A percentile compares a stretch with the other conserved stretches of the same genome.
Evolutionary conservation across 352 stramenopile species (phyloP).

Genomic region (Phytophthora litchii): DNA sequence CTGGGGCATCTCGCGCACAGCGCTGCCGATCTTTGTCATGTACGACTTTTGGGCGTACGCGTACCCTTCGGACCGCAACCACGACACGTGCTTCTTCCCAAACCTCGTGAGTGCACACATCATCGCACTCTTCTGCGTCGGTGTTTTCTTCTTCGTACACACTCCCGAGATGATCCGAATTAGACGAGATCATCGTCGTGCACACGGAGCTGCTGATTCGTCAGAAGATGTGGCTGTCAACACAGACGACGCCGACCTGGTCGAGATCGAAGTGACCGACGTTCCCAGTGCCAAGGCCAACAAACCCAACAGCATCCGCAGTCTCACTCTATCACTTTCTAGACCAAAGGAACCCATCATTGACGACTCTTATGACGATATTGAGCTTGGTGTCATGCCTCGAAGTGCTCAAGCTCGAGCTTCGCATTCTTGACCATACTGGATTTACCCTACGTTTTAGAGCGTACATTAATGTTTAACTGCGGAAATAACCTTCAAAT

Average conservation of each 20-base stretch:
- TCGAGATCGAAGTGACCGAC: conserved; percentile 33
- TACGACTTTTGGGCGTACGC: conserved; percentile 76
- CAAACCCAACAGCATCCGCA: conserved; percentile 37
- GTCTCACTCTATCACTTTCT: conserved; percentile 52
- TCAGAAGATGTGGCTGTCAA: conserved; percentile 18
- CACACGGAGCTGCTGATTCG: conserved; percentile 21
- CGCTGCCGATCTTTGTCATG: conserved; percentile 78
- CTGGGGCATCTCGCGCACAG: conserved; percentile 74
- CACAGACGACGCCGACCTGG: conserved; percentile 30
- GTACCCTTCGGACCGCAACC: conserved; percentile 73
- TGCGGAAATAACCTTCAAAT: conserved; percentile 1
- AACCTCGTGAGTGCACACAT: conserved; percentile 78
- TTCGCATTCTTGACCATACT: conserved; percentile 3
- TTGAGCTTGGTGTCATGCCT: conserved; percentile 62
- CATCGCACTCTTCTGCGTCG: conserved; percentile 82
- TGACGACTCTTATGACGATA: conserved; percentile 69
- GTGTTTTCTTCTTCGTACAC: conserved; percentile 84
- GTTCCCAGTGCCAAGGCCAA: conserved; percentile 26
- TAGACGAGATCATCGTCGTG: conserved; percentile 30
- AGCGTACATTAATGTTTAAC: conserved; percentile 10
- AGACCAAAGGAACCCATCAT: conserved; percentile 46
- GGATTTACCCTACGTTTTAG: conserved; percentile 25
- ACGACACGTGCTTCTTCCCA: conserved; percentile 80
- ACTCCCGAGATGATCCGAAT: conserved; percentile 69
- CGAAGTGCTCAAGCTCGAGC: conserved; percentile 42